Evolutionary conservation across 2,329 filamentous ascomycete genomes (phyloP), one percentile per base, ranked within the genome.

Genomic region (Trichophyton equinum): DNA sequence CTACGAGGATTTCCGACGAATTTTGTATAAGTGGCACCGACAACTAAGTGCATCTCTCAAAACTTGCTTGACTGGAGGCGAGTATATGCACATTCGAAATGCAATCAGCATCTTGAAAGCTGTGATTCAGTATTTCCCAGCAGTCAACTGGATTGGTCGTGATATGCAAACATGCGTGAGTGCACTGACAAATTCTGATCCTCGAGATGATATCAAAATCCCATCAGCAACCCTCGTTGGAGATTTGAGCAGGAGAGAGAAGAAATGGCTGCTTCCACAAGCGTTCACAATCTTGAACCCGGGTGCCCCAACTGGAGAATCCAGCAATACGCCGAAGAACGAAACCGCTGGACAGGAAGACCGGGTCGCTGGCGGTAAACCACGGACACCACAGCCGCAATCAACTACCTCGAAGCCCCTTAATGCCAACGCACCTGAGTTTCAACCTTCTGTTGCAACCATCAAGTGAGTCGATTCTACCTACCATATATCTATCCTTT

Each of bases 31-130:
- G 67, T 97, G 92, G 91, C 95, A 99, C 73, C 85, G 87, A 67
- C 85, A 88, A 64, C 77, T 99, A 49, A 88, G 87, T 67, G 82
- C 78, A 57, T 89, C 92, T 1, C 78, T 99, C 60, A 91, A 91
- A 71, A 82, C 82, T 42, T 96, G 92, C 71, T 80, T 99, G 55
- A 84, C 84, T 18, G 86, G 87, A 30, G 85, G 83, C 36, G 92
- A 97, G 74, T 99, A 94, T 82, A 96, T 96, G 87, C 91, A 96
- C 72, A 95, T 97, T 70, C 86, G 92, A 60, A 99, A 99, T 71
- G 90, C 91, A 51, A 95, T 97, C 66, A 94, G 88, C 62, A 81
- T 97, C 3, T 79, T 99, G 62, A 95, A 94, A 71, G 82, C 84
- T 9, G 81, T 96, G 56, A 82, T 89, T 25, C 85, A 90, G 58